Base-by-base conservation (phyloP, 805 yeast genomes). In the Blastobotrys muscicola region DNA sequence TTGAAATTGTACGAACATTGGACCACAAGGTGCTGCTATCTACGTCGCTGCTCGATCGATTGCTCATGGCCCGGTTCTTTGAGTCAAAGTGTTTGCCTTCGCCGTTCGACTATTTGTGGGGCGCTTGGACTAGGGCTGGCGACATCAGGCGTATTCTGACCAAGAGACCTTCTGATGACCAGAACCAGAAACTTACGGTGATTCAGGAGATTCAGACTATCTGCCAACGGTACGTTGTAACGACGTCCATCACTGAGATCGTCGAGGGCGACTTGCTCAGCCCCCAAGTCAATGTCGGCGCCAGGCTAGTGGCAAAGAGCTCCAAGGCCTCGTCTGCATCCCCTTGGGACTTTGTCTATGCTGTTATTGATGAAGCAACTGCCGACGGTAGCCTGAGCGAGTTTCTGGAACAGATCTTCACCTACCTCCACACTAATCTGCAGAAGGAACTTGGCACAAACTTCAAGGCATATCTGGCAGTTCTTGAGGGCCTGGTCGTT, bases 301-400 rank as follows among this genome's bases (percentile, higher is more conserved):
- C 26, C 36, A n/a, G 32, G 13, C 41, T 15, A 6, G 14, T 41
- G 30, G 15, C 26, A 10, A n/a, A 16, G 13, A 35, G 36, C 29
- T 29, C 31, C 7, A 41, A 33, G 15, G 37, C 37, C 15, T 34
- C 38, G 9, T 35, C 44, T 9, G 39, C 41, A 9, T 49, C 55
- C 1, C 55, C 64, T 11, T 39, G 53, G 41, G 78, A 71, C 45
- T 80, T 79, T 47, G 58, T 86, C 43, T 60, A 69, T 2, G 81
- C 76, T 36, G 68, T 84, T 29, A 58, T 83, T 11, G 62, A 67
- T 30, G 68, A 78, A 44, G 74, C 89, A 8, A 67, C 72, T 16
- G 83, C 79, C 44, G 86, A 84, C 54, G 94, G 79, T 1, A 67
- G 79, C 0, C 58, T 80, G 5, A 50, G 74, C 6, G 92, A 81